Conservation (phyloP, 768 basidiomycete species). For the Termitomyces sp. region DNA sequence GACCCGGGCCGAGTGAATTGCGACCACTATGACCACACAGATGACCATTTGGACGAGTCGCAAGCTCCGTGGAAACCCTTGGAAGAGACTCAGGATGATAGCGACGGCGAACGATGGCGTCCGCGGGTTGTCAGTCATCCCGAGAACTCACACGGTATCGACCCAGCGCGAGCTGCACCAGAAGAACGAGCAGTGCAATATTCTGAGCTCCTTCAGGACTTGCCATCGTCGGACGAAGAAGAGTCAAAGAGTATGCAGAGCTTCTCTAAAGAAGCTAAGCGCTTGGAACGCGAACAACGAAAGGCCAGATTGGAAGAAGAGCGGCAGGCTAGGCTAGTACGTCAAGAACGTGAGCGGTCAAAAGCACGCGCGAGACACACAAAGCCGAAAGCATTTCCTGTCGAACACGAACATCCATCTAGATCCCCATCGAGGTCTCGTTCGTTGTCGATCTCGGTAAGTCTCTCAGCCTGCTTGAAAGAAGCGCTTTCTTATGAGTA, state of each 20-base stretch:
- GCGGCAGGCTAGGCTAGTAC: background rate
- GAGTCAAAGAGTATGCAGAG: constrained; percentile 25
- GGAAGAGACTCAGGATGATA: constrained; percentile 19
- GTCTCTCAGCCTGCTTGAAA: background rate
- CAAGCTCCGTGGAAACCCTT: constrained; percentile 18
- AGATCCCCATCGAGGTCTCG: background rate
- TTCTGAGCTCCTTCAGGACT: constrained; percentile 32
- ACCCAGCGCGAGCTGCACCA: background rate
- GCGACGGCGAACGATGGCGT: constrained; percentile 7
- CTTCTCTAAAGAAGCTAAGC: constrained; percentile 30
- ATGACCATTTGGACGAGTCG: constrained; percentile 29
- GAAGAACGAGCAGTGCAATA: constrained; percentile 18
- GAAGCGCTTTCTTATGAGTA: background rate
- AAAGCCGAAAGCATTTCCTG: constrained; percentile 21
- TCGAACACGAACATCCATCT: constrained; percentile 4
- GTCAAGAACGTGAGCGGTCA: constrained; percentile 13
- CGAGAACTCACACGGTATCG: background rate
- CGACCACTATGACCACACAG: constrained; percentile 22
- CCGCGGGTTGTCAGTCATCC: background rate
- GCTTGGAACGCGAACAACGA: constrained; percentile 4
- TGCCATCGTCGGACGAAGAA: constrained; percentile 41
- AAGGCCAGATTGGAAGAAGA: background rate
- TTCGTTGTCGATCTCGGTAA: constrained; percentile 1
- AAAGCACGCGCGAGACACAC: constrained; percentile 8
- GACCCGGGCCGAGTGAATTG: constrained; percentile 26